Percentiles rank a stretch among this genome's conserved stretches.
Conservation (phyloP, 805 yeast species). For the Ogataea trehalophila region DNA sequence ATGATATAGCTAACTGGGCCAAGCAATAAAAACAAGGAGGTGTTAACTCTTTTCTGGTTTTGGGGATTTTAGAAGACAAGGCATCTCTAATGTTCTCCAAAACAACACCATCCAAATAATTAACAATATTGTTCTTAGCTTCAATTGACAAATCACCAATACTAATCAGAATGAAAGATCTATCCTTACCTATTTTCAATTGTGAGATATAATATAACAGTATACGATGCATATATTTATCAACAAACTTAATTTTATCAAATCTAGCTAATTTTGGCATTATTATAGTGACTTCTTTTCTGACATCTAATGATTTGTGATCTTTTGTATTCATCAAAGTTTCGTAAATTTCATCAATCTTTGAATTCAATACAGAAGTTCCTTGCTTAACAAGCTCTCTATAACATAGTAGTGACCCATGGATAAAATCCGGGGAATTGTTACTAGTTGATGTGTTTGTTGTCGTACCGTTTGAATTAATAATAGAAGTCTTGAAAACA, state of each 20-base stretch:
- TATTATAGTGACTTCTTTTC: conserved; percentile 80
- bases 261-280: conserved; percentile 80
- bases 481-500: conserved; percentile 20
- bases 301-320: conserved; percentile 66
- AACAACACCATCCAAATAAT: conserved; percentile 86
- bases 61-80: conserved; percentile 53
- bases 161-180: conserved; percentile 68
- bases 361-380: conserved; percentile 66
- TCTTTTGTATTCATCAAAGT: conserved; percentile 70
- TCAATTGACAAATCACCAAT: conserved; percentile 81
- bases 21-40: conserved; percentile 86
- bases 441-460: conserved; percentile 9
- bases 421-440: conserved; percentile 61
- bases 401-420: conserved; percentile 79
- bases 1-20: conserved; percentile 79
- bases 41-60: conserved; percentile 67
- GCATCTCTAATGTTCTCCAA: conserved; percentile 80
- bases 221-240: conserved; percentile 74
- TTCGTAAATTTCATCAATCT: conserved; percentile 73
- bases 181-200: conserved; percentile 66
- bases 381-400: conserved; percentile 70
- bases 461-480: conserved; percentile 1
- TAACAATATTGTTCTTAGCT: conserved; percentile 79
- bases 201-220: conserved; percentile 73
- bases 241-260: conserved; percentile 70